Evolutionary conservation across 306 rosid species (phyloP).

Genomic region (Trifolium fragiferum): DNA sequence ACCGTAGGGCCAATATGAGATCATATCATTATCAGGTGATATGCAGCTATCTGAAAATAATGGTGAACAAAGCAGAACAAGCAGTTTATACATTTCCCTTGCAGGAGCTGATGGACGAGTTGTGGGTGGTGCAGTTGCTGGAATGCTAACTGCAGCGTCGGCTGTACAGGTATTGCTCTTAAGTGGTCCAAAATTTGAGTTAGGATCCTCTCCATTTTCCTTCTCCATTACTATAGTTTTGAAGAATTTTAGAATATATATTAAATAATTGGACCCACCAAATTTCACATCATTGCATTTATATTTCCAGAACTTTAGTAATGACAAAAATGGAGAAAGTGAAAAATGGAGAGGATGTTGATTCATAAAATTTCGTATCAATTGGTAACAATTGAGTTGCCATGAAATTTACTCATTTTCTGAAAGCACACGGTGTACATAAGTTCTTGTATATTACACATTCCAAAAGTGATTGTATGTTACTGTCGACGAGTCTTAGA

Average conservation of each 20-base stretch:
- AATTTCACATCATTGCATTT: no score
- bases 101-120: constrained; percentile 91
- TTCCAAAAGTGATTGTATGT: neutral
- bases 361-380: neutral
- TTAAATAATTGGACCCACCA: no score
- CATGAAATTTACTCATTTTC: constrained; percentile 15
- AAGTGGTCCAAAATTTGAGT: constrained; percentile 20
- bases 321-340: no score
- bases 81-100: constrained; percentile 67
- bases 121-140: constrained; percentile 90
- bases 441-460: neutral
- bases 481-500: neutral
- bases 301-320: no score
- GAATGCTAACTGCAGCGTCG: constrained; percentile 75
- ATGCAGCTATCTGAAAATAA: constrained; percentile 61
- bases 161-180: constrained; percentile 73
- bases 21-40: constrained; percentile 83
- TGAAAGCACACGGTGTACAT: neutral
- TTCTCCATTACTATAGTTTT: no score
- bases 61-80: constrained; percentile 62
- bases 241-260: no score
- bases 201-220: no score
- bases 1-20: constrained; percentile 78
- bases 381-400: constrained; percentile 3
- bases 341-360: no score